phyloP scores from a whole-genome alignment of 345 rosid species.

The Litchi chinensis region DNA sequence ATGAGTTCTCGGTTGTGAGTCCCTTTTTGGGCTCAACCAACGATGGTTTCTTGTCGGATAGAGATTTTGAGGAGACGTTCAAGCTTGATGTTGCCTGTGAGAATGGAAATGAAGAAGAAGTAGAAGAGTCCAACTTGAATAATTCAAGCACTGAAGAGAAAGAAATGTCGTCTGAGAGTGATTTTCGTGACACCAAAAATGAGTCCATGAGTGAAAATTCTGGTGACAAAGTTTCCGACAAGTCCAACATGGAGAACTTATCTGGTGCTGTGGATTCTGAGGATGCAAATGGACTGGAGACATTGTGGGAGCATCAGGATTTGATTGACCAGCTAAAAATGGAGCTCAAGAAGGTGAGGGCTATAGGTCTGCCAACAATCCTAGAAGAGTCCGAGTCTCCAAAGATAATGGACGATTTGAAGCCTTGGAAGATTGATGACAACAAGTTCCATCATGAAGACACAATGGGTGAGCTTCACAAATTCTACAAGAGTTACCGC shows the following conservation, averaged over 20 bases:
- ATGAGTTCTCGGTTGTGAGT: conserved; percentile 40
- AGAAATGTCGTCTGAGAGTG: conserved; percentile 15
- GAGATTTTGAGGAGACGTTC: conserved; percentile 42
- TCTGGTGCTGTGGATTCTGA: conserved; percentile 38
- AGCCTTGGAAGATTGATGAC: conserved; percentile 92
- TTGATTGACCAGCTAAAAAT: conserved; percentile 85
- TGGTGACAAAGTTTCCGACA: conserved; percentile 16
- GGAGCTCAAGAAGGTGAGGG: conserved; percentile 89
- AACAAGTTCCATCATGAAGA: conserved; percentile 63
- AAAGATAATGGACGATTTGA: conserved; percentile 74
- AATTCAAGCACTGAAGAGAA: conserved; percentile 1
- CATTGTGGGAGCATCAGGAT: conserved; percentile 91
- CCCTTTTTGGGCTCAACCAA: conserved; percentile 42
- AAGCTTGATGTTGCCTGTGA: conserved; percentile 20
- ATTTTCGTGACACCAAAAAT: conserved; percentile 9
- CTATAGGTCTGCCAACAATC: conserved; percentile 78
- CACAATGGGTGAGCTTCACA: conserved; percentile 78
- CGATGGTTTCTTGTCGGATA: conserved; percentile 60
- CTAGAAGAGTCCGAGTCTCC: conserved; percentile 78
- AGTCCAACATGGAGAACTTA: conserved; percentile 22
- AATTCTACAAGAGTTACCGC: conserved; percentile 81
- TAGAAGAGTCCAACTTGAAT: conserved; percentile 30
- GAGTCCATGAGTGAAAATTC: conserved; percentile 13
- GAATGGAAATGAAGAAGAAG: conserved; percentile 24
- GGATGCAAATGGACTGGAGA: conserved; percentile 56